These are phyloP conservation scores for Debaryomyces coudertii DNA, from an alignment of 1,139 yeast genomes.

Conservation along the genomic window DNA sequence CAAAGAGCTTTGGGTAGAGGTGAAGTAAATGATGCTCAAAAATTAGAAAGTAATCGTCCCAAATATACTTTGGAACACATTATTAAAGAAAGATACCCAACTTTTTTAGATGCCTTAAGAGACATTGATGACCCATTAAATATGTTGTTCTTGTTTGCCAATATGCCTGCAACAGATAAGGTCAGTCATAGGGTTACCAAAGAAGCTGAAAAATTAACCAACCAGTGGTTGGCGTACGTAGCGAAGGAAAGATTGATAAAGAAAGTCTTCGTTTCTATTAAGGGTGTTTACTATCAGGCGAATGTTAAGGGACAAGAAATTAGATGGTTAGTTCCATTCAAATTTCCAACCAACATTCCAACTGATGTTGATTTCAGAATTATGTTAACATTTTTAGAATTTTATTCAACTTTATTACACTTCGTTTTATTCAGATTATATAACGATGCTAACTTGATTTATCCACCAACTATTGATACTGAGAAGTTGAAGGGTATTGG, in stretches of 20 bases:
- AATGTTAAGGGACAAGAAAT: constrained; percentile 87
- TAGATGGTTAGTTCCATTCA: constrained; percentile 96
- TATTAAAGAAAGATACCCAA: constrained; percentile 93
- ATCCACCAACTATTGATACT: constrained; percentile 85
- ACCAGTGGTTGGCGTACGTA: constrained; percentile 94
- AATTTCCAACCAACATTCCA: constrained; percentile 95
- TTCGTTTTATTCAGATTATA: constrained; percentile 85
- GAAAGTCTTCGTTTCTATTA: constrained; percentile 93
- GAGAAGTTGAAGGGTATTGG: constrained; percentile 82
- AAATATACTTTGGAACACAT: constrained; percentile 85
- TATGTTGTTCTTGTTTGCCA: constrained; percentile 91
- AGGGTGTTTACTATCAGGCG: constrained; percentile 97
- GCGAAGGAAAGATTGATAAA: constrained; percentile 81
- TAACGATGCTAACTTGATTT: constrained; percentile 80
- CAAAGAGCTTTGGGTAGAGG: constrained; percentile 91
- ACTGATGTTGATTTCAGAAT: constrained; percentile 93
- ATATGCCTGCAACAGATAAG: constrained; percentile 90
- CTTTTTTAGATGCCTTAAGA: constrained; percentile 87
- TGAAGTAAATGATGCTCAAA: constrained; percentile 86
- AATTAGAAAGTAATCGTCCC: constrained; percentile 79
- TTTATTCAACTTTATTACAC: constrained; percentile 88
- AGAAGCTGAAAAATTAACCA: constrained; percentile 84
- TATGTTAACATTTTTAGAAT: constrained; percentile 95
- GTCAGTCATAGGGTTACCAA: constrained; percentile 78
- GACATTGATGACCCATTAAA: constrained; percentile 95